Evolutionary conservation across 2,329 filamentous ascomycete species (phyloP).

Genomic region (Tolypocladium capitatum): DNA sequence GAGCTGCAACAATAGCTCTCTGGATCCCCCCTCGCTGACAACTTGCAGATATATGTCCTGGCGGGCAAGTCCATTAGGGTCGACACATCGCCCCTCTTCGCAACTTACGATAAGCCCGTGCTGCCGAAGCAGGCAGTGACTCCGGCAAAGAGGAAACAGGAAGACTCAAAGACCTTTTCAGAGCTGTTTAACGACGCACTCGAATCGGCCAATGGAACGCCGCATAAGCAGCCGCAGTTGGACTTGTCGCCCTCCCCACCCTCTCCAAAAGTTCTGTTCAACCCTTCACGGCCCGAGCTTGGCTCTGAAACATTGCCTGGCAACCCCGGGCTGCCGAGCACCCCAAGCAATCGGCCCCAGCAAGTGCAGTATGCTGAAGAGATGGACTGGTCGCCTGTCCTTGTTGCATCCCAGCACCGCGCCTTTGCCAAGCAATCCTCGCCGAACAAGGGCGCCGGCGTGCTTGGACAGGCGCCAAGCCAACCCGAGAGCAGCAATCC

Average conservation of each 20-base stretch:
- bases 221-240: constrained; percentile 3
- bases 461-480: constrained; percentile 32
- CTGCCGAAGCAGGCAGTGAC: constrained; percentile 13
- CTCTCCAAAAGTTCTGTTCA: background rate
- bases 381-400: constrained; percentile 66
- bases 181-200: constrained; percentile 23
- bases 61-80: constrained; percentile 34
- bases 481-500: constrained; percentile 30
- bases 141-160: constrained; percentile 11
- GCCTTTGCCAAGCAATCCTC: constrained; percentile 36
- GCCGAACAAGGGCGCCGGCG: constrained; percentile 23
- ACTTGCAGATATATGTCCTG: constrained; percentile 27
- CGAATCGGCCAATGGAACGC: constrained; percentile 10
- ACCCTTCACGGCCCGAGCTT: background rate
- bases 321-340: constrained; percentile 7
- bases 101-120: constrained; percentile 9
- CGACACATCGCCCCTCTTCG: constrained; percentile 45
- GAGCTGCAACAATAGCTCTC: background rate
- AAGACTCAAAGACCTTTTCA: constrained; percentile 28
- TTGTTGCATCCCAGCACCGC: constrained; percentile 41
- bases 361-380: constrained; percentile 33
- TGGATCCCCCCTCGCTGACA: constrained; percentile 9
- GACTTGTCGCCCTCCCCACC: constrained; percentile 9
- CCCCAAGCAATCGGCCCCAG: constrained; percentile 6
- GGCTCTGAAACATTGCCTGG: constrained; percentile 5